A percentile compares a stretch with the other conserved stretches of the same genome.
Evolutionary conservation across 2,329 filamentous ascomycete genomes (phyloP).

Genomic region (Fusarium irregulare): DNA sequence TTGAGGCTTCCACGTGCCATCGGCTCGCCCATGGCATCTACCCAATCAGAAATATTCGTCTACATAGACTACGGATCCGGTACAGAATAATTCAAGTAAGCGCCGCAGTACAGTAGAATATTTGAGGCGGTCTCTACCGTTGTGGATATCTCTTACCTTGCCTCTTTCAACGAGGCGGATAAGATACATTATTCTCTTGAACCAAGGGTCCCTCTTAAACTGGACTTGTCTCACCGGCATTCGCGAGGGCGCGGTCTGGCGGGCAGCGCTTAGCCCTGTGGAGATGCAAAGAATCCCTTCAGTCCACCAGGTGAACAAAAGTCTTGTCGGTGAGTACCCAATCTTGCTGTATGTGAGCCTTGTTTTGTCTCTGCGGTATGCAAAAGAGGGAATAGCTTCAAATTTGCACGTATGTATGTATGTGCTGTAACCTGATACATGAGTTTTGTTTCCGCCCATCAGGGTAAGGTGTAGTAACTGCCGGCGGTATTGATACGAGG

Average conservation of each 20-base stretch:
- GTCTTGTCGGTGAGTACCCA: conserved; percentile 36
- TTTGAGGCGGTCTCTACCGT: conserved; percentile 4
- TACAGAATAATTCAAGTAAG: background rate
- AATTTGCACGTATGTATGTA: conserved; percentile 7
- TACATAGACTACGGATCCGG: background rate
- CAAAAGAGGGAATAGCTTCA: conserved; percentile 4
- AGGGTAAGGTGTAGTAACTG: conserved; percentile 5
- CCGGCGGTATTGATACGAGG: conserved; percentile 23
- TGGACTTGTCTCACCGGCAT: conserved; percentile 5
- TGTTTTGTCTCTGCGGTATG: background rate
- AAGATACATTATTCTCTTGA: background rate
- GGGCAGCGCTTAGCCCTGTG: conserved; percentile 15
- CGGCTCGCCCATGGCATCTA: conserved; percentile 37
- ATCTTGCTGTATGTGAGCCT: conserved; percentile 15
- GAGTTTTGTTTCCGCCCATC: conserved; percentile 7
- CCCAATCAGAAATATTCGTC: conserved; percentile 23
- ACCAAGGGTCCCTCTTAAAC: background rate
- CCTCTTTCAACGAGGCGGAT: conserved; percentile 1
- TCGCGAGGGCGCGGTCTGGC: conserved; percentile 33
- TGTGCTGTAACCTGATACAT: conserved; percentile 38
- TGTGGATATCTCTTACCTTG: background rate
- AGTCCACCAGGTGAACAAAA: background rate
- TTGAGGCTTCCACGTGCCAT: conserved; percentile 8
- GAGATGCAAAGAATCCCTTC: background rate
- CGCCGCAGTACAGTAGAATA: background rate